Base-by-base conservation (phyloP, 176 grass and related monocot genomes). In the Pontederia paniculata region DNA sequence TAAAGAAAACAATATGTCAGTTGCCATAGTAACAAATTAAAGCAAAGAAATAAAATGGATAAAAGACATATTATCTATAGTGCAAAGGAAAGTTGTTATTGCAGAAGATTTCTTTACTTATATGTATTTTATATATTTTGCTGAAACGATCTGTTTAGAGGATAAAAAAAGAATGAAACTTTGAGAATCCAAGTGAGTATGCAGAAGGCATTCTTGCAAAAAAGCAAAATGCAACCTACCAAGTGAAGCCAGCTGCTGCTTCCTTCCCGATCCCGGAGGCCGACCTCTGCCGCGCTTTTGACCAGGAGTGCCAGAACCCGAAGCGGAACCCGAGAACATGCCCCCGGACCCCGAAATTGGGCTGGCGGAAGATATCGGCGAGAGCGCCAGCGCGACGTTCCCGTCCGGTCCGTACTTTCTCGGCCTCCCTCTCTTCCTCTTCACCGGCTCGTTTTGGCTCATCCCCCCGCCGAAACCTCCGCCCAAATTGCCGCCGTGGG, bases 221-320 rank as follows among this genome's bases (percentile, higher is more conserved):
- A n/a, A n/a, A n/a, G n/a, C n/a, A n/a, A n/a, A n/a, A 37, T 2
- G 28, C 3, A 37, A 0, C 3, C 28, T 37, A 94, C 89, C 89
- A 54, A 88, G 84, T 0, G 81, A 78, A 60, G 89, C 89, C 73
- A 94, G 52, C 76, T 83, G 74, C 65, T 94, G 89, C 77, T 87
- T 94, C 70, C 80, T 88, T 44, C 89, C 89, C 6, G 89, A 81
- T 21, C 89, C 89, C 44, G 84, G 89, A 20, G 89, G 89, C 8
- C 89, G 65, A 16, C 89, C 89, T 74, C 89, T 74, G 1, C 71
- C 80, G 22, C 89, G 84, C 52, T 94, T 94, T 77, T 88, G 84
- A 9, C 61, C 70, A 5, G 20, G 56, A 17, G 66, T 22, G 50
- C 87, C 82, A 22, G 88, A 85, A n/a, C 74, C 77, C 16, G 74